Percentiles rank a stretch among this genome's conserved stretches.
Evolutionary conservation across 345 rosid species (phyloP).

Genomic region (Cardamine resedifolia): DNA sequence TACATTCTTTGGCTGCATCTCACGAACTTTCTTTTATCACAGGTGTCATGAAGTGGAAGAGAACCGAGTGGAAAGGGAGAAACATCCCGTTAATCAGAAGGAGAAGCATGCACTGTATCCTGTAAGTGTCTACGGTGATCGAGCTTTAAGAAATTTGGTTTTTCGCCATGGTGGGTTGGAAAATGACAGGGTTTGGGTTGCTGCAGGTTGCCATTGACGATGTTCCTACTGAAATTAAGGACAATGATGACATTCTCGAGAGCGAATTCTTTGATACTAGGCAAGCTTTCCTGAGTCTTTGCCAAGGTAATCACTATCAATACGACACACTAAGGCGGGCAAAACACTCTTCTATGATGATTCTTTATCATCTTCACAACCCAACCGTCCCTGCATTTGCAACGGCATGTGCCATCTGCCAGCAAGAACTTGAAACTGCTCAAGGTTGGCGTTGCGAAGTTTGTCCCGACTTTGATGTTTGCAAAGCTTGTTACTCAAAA

Average conservation of each 20-base stretch:
- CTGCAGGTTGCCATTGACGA: conserved; percentile 66
- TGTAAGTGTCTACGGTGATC: conserved; percentile 48
- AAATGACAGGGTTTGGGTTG: conserved; percentile 31
- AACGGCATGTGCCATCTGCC: conserved; percentile 71
- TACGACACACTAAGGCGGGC: conserved; percentile 96
- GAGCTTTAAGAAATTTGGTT: neutral
- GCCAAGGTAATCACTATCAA: conserved; percentile 99
- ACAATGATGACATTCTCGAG: conserved; percentile 92
- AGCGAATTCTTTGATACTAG: conserved; percentile 98
- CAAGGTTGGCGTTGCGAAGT: conserved; percentile 98
- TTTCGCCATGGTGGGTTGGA: conserved; percentile 24
- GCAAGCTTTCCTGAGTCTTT: conserved; percentile 97
- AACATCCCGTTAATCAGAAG: conserved; percentile 76
- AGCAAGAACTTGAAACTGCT: conserved; percentile 90
- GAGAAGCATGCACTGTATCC: conserved; percentile 73
- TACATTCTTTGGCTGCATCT: conserved; percentile 24
- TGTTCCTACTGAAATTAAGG: conserved; percentile 75
- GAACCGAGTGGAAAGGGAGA: conserved; percentile 79
- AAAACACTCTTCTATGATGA: conserved; percentile 98
- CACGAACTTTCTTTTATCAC: conserved; percentile 29
- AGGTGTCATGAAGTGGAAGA: conserved; percentile 89
- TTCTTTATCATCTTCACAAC: conserved; percentile 97
- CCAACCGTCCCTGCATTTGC: conserved; percentile 99
- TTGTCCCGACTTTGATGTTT: conserved; percentile 92
- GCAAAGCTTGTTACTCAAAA: conserved; percentile 83